A percentile compares a stretch with the other conserved stretches of the same genome.
phyloP scores from a whole-genome alignment of 768 basidiomycete genomes.

The Mycena filopes region DNA sequence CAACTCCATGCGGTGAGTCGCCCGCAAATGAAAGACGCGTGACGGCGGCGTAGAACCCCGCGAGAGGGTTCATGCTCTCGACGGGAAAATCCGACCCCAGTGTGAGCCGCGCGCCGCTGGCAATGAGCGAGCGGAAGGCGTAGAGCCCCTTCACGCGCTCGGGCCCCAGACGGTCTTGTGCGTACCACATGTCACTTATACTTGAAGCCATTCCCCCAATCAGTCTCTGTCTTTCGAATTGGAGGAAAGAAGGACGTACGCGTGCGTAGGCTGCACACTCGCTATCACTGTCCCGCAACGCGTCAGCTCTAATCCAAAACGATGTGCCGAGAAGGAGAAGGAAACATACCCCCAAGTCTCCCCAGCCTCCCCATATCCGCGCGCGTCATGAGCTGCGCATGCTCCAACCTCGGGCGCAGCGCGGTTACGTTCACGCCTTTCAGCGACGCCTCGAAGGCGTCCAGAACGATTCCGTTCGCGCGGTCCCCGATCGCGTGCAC shows the following conservation, averaged over 20 bases:
- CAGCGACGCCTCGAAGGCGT: slow-evolving; percentile 82
- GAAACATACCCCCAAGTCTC: slow-evolving; percentile 73
- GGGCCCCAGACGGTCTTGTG: slow-evolving; percentile 82
- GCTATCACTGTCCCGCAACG: slow-evolving; percentile 72
- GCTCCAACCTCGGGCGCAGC: slow-evolving; percentile 87
- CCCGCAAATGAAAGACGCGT: slow-evolving; percentile 78
- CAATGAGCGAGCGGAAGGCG: slow-evolving; percentile 82
- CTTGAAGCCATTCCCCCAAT: slow-evolving; percentile 49
- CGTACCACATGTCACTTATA: slow-evolving; percentile 93
- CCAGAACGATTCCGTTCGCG: slow-evolving; percentile 88
- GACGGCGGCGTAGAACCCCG: slow-evolving; percentile 91
- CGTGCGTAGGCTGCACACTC: slow-evolving; percentile 94
- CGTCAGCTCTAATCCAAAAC: not conserved
- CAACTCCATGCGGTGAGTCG: slow-evolving; percentile 83
- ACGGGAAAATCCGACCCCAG: slow-evolving; percentile 96
- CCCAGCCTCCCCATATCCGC: slow-evolving; percentile 78
- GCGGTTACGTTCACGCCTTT: slow-evolving; percentile 51
- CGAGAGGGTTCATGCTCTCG: slow-evolving; percentile 88
- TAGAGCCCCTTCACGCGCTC: slow-evolving; percentile 90
- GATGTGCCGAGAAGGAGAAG: not conserved
- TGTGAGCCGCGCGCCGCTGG: slow-evolving; percentile 76
- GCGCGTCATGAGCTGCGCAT: slow-evolving; percentile 86
- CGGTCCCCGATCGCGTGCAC: slow-evolving; percentile 91
- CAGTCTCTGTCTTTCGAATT: not conserved
- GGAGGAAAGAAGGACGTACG: slow-evolving; percentile 56